These are phyloP conservation scores for Bisporella sp. DNA, from an alignment of 2,329 filamentous ascomycete genomes.

Conservation along the genomic window DNA sequence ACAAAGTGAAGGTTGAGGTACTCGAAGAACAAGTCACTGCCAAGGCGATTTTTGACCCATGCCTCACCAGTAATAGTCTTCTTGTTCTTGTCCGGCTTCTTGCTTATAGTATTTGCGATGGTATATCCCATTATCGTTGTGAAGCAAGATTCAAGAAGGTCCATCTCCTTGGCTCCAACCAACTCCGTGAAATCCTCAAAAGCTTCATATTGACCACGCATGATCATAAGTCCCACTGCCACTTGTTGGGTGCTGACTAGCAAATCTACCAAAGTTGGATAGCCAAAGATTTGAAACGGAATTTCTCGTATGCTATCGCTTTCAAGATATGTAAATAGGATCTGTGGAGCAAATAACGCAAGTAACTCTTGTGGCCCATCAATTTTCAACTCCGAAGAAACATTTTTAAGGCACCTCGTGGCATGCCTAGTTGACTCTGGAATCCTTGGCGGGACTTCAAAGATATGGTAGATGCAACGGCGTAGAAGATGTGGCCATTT, in stretches of 20 bases:
- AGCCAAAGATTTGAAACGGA: conserved; percentile 82
- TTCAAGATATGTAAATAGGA: conserved; percentile 87
- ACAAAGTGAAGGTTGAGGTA: conserved; percentile 65
- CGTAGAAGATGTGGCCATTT: conserved; percentile 81
- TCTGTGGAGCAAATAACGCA: conserved; percentile 75
- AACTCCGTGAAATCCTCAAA: conserved; percentile 51
- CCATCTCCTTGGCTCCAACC: conserved; percentile 45
- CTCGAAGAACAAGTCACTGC: conserved; percentile 55
- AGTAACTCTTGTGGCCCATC: conserved; percentile 66
- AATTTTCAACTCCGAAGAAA: conserved; percentile 61
- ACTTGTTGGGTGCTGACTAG: conserved; percentile 68
- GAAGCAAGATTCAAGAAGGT: conserved; percentile 63
- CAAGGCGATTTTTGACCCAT: conserved; percentile 62
- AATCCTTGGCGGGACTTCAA: conserved; percentile 78
- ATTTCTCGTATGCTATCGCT: conserved; percentile 60
- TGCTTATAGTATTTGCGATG: conserved; percentile 65
- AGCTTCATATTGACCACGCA: conserved; percentile 66
- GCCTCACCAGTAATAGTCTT: conserved; percentile 51
- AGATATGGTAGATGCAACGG: conserved; percentile 86
- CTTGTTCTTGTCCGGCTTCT: conserved; percentile 35
- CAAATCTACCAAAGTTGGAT: conserved; percentile 60
- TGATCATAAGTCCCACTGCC: conserved; percentile 70
- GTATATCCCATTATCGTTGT: conserved; percentile 76
- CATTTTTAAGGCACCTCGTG: conserved; percentile 57
- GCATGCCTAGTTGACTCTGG: conserved; percentile 61